A percentile compares a stretch with the other conserved stretches of the same genome.
Evolutionary conservation across 345 rosid genomes (phyloP).

Genomic region (Citrus unshiu): DNA sequence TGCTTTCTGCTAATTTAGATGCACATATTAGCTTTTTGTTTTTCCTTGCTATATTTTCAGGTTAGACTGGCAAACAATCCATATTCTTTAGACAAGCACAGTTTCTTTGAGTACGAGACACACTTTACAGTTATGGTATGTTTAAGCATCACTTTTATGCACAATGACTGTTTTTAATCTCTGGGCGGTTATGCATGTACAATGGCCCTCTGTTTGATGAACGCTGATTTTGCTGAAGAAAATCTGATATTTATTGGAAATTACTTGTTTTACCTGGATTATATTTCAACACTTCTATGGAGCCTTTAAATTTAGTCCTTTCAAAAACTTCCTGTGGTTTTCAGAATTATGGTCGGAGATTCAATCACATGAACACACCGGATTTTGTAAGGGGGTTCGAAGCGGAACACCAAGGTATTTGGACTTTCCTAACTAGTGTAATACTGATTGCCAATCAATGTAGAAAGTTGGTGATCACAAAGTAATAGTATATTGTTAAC

Average conservation of each 20-base stretch:
- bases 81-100: slow-evolving; percentile 72
- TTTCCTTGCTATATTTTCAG: slow-evolving; percentile 37
- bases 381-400: slow-evolving; percentile 88
- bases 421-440: not conserved
- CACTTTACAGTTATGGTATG: slow-evolving; percentile 98
- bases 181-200: not conserved
- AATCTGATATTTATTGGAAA: not conserved
- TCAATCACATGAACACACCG: slow-evolving; percentile 74
- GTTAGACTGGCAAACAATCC: slow-evolving; percentile 84
- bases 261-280: not conserved
- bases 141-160: not conserved
- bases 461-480: not conserved
- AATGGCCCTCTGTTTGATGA: not conserved
- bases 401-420: slow-evolving; percentile 69
- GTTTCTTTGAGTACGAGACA: slow-evolving; percentile 87
- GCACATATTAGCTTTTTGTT: not conserved
- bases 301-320: slow-evolving; percentile 3
- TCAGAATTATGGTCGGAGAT: slow-evolving; percentile 79
- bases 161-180: not conserved
- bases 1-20: slow-evolving; percentile 12
- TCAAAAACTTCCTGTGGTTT: slow-evolving; percentile 17
- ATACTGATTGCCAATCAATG: not conserved
- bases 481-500: not conserved
- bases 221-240: not conserved
- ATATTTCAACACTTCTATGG: not conserved